Evolutionary conservation across 805 yeast genomes (phyloP), one percentile per base, ranked within the genome.

Genomic region (Blastobotrys mokoenaii): DNA sequence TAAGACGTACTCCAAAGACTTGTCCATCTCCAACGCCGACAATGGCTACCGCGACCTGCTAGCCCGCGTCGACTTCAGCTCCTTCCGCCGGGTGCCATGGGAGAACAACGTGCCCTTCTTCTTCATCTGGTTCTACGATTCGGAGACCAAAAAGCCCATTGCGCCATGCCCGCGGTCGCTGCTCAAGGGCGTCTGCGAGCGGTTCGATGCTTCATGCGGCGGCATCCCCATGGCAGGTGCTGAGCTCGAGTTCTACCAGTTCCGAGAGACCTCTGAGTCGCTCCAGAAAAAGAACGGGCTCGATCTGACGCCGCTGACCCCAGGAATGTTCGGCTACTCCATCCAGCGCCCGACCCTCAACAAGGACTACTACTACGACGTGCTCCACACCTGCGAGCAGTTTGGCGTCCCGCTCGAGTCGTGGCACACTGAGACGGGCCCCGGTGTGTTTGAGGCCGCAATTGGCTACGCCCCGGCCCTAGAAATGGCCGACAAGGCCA

Each of bases 281-380:
- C 47, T 57, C 22, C 49, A 45, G 4, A 50, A 49, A 25, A 53
- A 56, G 48, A 44, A 53, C 11, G 55, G 54, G 4, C 38, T 48
- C 11, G 47, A 51, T 27, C 47, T 60, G 37, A 46, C 46, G 17
- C 62, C 65, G 1, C 43, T 62, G 45, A 60, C 66, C 7, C 52
- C 58, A 2, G 66, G 66, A 15, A 61, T 59, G 63, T 63, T 61
- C 50, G 66, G 66, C 11, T 62, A 62, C 52, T 60, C 65, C n/a
- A 45, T 60, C n/a, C 58, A 55, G 31, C 47, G 66, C 3, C 65
- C 66, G 1, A 45, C 50, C 2, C 52, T 60, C 38, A 57, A 59
- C 43, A 50, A 51, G 35, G 59, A 55, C 32, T 61, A 53, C 47
- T 62, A 53, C 46, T 54, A 58, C 43, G 55, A 47, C 16, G 50